A percentile compares a stretch with the other conserved stretches of the same genome.
Evolutionary conservation across 495 filamentous ascomycete species (phyloP).

Genomic region (Penicillium chermesinum): DNA sequence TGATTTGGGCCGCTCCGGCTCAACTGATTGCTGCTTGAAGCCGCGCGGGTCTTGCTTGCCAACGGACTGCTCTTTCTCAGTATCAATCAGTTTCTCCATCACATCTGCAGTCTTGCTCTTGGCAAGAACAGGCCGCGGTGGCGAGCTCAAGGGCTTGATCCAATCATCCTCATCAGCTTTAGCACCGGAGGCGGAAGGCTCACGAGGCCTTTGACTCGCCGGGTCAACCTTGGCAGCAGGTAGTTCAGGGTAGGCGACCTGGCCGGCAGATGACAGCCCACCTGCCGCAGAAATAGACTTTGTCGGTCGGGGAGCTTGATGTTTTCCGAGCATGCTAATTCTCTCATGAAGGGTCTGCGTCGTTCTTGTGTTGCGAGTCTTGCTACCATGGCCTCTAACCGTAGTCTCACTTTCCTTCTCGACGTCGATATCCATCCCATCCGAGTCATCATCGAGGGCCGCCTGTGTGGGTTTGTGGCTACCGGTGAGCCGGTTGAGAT

Average conservation of each 20-base stretch:
- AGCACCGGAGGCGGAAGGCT: constrained; percentile 18
- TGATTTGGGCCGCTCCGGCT: constrained; percentile 38
- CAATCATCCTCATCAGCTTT: constrained; percentile 71
- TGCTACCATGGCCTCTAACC: constrained; percentile 38
- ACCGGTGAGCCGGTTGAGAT: constrained; percentile 52
- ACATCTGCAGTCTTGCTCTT: constrained; percentile 57
- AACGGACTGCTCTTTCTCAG: constrained; percentile 6
- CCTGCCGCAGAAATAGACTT: constrained; percentile 60
- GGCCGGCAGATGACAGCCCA: constrained; percentile 25
- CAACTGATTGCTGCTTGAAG: constrained; percentile 14
- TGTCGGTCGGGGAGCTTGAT: constrained; percentile 61
- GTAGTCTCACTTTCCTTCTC: constrained; percentile 39
- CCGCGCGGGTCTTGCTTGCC: constrained; percentile 8
- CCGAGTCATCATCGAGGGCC: constrained; percentile 36
- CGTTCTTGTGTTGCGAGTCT: constrained; percentile 77
- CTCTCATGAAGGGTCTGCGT: constrained; percentile 88
- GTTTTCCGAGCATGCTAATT: constrained; percentile 87
- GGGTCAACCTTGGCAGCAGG: constrained; percentile 36
- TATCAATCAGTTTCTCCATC: constrained; percentile 46
- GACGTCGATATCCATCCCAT: constrained; percentile 57
- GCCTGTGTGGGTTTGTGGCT: constrained; percentile 18
- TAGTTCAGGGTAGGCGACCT: constrained; percentile 53
- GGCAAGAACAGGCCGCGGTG: constrained; percentile 40
- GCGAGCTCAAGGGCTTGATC: constrained; percentile 60
- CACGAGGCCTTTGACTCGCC: constrained; percentile 29